Conservation (phyloP, 495 filamentous ascomycete genomes). For the Melanomma pulvis-pyrius region DNA sequence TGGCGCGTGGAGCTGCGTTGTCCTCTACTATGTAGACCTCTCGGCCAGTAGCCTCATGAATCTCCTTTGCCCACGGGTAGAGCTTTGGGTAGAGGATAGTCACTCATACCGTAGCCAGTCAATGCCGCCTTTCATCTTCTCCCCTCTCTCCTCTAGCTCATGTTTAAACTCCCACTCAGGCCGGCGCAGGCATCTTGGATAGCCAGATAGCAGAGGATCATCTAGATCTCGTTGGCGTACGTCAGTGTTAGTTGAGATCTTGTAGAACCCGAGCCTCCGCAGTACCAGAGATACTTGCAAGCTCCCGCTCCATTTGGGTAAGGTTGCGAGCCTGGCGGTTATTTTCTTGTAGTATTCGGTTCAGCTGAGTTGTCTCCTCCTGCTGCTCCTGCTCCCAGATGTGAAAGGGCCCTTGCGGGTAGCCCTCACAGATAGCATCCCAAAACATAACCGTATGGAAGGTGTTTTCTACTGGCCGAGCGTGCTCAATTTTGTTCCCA, state of each 20-base stretch:
- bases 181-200: background rate
- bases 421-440: background rate
- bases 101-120: constrained; percentile 4
- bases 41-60: background rate
- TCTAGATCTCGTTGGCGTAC: background rate
- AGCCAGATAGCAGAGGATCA: background rate
- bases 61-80: background rate
- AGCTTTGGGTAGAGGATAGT: background rate
- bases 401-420: background rate
- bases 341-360: background rate
- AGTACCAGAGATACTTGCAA: background rate
- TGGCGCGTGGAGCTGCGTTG: background rate
- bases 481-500: background rate
- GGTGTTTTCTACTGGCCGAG: background rate
- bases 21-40: background rate
- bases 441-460: background rate
- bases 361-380: background rate
- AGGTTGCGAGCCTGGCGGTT: background rate
- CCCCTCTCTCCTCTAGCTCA: background rate
- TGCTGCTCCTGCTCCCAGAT: constrained; percentile 1
- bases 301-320: background rate
- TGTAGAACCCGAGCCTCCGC: background rate
- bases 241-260: constrained; percentile 1
- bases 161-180: constrained; percentile 1
- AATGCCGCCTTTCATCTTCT: background rate